Percentiles rank a stretch among this genome's conserved stretches.
These are phyloP conservation scores for Gracilariopsis chorda DNA, from an alignment of 23 red algal genomes.

Conservation along the genomic window DNA sequence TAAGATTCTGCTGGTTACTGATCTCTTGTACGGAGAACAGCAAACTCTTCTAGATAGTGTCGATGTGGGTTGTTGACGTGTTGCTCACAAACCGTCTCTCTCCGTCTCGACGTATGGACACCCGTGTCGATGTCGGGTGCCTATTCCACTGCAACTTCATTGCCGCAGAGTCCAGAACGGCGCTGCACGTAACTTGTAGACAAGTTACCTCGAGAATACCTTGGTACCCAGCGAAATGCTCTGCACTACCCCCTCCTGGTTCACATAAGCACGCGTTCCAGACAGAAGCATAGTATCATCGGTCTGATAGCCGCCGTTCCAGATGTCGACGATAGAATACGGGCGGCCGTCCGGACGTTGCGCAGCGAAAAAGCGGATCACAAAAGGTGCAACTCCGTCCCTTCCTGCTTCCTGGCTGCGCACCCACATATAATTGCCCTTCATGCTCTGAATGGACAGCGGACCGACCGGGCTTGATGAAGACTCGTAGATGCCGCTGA, in stretches of 20 bases:
- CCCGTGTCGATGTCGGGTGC: too few relatives aligned
- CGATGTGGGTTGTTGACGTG: too few relatives aligned
- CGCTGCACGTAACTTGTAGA: background rate
- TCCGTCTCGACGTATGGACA: too few relatives aligned
- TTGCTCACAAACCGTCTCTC: too few relatives aligned
- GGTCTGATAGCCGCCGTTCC: background rate
- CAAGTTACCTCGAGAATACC: background rate
- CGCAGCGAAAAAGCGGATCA: background rate
- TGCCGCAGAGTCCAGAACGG: background rate
- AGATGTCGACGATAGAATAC: background rate
- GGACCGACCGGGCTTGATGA: conserved; percentile 8
- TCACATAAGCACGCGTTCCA: conserved; percentile 14
- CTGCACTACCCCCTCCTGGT: background rate
- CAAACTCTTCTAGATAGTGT: too few relatives aligned
- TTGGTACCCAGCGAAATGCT: conserved; percentile 11
- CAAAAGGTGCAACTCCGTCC: conserved; percentile 1
- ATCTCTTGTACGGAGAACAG: too few relatives aligned
- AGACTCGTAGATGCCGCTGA: background rate
- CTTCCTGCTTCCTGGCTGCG: background rate
- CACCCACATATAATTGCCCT: conserved; percentile 3
- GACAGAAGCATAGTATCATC: background rate
- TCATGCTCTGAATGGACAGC: background rate
- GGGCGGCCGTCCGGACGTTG: background rate
- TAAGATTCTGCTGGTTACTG: too few relatives aligned
- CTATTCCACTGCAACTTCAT: too few relatives aligned